Evolutionary conservation across 768 basidiomycete genomes (phyloP).

Genomic region (Pisolithus microcarpus): DNA sequence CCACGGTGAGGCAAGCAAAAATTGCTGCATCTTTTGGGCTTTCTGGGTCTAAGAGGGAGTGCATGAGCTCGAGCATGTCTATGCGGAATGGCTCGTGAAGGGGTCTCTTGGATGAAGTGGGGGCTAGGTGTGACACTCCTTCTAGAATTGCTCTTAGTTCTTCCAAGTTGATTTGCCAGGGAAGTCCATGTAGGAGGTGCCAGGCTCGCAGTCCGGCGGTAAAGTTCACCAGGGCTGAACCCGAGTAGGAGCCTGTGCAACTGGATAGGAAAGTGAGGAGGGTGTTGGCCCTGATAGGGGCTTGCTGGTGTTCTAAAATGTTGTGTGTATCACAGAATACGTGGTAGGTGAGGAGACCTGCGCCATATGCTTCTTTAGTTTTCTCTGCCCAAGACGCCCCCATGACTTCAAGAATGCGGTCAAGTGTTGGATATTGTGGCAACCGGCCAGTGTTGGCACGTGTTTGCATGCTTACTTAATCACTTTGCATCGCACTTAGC

Average conservation of each 20-base stretch:
- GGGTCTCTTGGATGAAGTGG: no score
- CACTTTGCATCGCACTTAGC: no score
- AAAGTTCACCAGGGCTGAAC: slow-evolving; percentile 6
- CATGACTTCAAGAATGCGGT: neutral
- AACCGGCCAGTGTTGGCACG: no score
- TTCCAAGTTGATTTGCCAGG: slow-evolving; percentile 6
- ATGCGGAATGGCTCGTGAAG: no score
- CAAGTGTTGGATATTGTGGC: neutral
- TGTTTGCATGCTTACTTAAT: no score
- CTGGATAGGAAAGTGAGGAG: slow-evolving; percentile 10
- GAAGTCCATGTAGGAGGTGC: slow-evolving; percentile 17
- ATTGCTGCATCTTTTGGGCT: no score
- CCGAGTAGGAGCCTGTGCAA: slow-evolving; percentile 8
- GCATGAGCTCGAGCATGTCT: no score
- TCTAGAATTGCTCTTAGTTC: slow-evolving; percentile 9
- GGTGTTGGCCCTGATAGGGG: slow-evolving; percentile 1
- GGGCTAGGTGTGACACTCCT: neutral
- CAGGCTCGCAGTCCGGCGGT: slow-evolving; percentile 15
- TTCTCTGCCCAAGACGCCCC: slow-evolving; percentile 2
- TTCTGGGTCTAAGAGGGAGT: no score
- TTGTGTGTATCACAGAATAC: slow-evolving; percentile 10
- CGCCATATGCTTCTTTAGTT: slow-evolving; percentile 8
- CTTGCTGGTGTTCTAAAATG: slow-evolving; percentile 7
- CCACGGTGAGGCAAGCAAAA: no score
- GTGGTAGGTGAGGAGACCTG: slow-evolving; percentile 14